These are phyloP conservation scores for Periconia sp. DNA, from an alignment of 2,329 filamentous ascomycete genomes.

Conservation along the genomic window DNA sequence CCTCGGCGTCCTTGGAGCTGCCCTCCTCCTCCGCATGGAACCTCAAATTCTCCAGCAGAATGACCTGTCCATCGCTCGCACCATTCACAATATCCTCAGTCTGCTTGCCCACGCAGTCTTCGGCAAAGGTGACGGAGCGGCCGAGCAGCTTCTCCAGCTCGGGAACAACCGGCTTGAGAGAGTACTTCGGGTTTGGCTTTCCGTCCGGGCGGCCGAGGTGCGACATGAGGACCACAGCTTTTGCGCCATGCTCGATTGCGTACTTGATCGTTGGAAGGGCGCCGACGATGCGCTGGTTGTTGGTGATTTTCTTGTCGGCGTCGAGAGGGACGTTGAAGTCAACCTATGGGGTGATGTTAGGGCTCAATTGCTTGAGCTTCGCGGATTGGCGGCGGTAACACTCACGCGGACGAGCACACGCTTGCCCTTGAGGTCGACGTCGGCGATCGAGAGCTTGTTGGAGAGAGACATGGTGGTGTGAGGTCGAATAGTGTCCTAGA, in stretches of 20 bases:
- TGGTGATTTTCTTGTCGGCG: conserved; percentile 90
- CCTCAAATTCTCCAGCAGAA: conserved; percentile 95
- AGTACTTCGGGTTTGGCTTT: conserved; percentile 89
- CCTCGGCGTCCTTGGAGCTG: conserved; percentile 88
- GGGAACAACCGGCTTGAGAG: conserved; percentile 85
- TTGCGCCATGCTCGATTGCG: conserved; percentile 86
- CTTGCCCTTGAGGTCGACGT: conserved; percentile 98
- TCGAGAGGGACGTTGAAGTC: conserved; percentile 99
- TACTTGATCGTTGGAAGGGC: conserved; percentile 95
- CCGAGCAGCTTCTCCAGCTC: conserved; percentile 91
- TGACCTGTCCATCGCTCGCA: conserved; percentile 79
- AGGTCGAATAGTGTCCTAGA: conserved; percentile 21
- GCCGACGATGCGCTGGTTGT: conserved; percentile 97
- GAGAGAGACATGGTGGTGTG: conserved; percentile 82
- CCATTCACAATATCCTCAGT: conserved; percentile 89
- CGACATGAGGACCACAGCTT: conserved; percentile 95
- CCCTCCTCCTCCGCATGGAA: conserved; percentile 99
- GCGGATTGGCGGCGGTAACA: conserved; percentile 35
- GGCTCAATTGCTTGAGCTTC: conserved; percentile 3
- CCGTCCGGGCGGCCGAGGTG: conserved; percentile 96
- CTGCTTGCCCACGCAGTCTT: conserved; percentile 88
- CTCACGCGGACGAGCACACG: conserved; percentile 94
- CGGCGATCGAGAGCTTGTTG: conserved; percentile 96
- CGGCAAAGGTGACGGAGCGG: conserved; percentile 84
- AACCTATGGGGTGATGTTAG: conserved; percentile 65